Conservation (phyloP, 2,329 filamentous ascomycete genomes). For the Colletotrichum spinosum region DNA sequence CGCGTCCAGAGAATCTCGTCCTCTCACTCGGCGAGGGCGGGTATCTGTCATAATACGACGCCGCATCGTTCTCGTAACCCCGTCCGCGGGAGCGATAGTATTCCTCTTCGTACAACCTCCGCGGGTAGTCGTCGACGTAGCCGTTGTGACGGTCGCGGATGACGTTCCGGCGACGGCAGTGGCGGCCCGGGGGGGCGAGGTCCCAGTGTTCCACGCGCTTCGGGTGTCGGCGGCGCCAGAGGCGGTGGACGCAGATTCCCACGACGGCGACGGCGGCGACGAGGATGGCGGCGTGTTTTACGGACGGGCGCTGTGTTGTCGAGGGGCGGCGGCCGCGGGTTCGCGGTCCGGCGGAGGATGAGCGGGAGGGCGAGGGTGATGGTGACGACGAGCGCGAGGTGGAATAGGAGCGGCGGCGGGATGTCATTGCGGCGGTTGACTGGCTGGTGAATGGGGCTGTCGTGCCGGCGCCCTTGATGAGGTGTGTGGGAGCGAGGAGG, state of each 20-base stretch:
- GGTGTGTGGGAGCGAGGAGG: not conserved
- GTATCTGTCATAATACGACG: constrained; percentile 24
- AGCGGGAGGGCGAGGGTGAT: constrained; percentile 38
- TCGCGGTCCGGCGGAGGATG: constrained; percentile 29
- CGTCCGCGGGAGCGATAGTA: constrained; percentile 22
- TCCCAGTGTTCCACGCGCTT: constrained; percentile 47
- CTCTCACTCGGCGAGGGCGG: constrained; percentile 31
- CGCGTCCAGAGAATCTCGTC: constrained; percentile 31
- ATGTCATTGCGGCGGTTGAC: not conserved
- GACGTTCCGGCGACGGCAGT: constrained; percentile 31
- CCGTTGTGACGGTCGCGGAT: constrained; percentile 28
- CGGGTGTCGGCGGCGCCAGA: constrained; percentile 49
- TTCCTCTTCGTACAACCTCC: constrained; percentile 9
- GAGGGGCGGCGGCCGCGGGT: constrained; percentile 13
- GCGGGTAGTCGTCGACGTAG: constrained; percentile 20
- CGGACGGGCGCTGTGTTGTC: constrained; percentile 34
- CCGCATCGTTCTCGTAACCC: constrained; percentile 27
- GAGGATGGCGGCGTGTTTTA: constrained; percentile 48
- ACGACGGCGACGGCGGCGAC: constrained; percentile 50
- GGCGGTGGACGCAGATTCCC: constrained; percentile 48
- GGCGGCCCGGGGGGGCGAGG: constrained; percentile 13
- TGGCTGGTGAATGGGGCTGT: not conserved
- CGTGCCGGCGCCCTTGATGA: not conserved
- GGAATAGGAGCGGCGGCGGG: not conserved
- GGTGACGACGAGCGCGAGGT: constrained; percentile 32